Evolutionary conservation across 140 eudicot species (phyloP).

Genomic region (Senecio squalidus): DNA sequence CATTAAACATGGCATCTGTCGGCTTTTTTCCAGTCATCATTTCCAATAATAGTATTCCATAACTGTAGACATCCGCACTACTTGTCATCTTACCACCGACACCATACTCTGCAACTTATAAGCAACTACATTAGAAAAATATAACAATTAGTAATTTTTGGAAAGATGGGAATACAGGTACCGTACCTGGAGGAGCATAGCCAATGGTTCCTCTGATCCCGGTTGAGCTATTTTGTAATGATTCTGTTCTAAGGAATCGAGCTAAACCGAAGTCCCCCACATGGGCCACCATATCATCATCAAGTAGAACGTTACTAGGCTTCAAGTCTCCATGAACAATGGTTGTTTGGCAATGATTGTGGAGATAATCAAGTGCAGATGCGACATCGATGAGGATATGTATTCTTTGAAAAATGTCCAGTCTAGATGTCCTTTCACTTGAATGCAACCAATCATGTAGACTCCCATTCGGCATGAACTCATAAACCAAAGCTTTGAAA

Average conservation of each 20-base stretch:
- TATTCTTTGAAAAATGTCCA: constrained; percentile 21
- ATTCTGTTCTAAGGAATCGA: background rate
- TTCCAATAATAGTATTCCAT: constrained; percentile 26
- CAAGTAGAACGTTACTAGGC: constrained; percentile 33
- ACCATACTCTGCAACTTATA: constrained; percentile 25
- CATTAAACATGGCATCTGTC: background rate
- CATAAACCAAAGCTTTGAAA: constrained; percentile 39
- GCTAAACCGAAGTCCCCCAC: constrained; percentile 38
- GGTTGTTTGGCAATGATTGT: constrained; percentile 4
- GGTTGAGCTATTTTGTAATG: constrained; percentile 11
- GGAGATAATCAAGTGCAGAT: constrained; percentile 33
- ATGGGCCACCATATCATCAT: constrained; percentile 24
- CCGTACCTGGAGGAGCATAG: constrained; percentile 16
- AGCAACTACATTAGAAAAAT: no score
- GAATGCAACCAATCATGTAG: constrained; percentile 26
- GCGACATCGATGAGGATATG: constrained; percentile 27
- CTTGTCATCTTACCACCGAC: constrained; percentile 15
- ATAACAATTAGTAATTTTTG: no score
- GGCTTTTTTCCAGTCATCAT: constrained; percentile 32
- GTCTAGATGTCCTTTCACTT: background rate
- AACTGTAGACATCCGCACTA: constrained; percentile 28
- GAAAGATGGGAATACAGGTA: no score
- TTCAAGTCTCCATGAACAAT: constrained; percentile 29
- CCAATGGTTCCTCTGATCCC: constrained; percentile 30
- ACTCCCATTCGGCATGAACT: constrained; percentile 31